phyloP scores from a whole-genome alignment of 2,329 filamentous ascomycete species.

The Celoporthe dispersa region DNA sequence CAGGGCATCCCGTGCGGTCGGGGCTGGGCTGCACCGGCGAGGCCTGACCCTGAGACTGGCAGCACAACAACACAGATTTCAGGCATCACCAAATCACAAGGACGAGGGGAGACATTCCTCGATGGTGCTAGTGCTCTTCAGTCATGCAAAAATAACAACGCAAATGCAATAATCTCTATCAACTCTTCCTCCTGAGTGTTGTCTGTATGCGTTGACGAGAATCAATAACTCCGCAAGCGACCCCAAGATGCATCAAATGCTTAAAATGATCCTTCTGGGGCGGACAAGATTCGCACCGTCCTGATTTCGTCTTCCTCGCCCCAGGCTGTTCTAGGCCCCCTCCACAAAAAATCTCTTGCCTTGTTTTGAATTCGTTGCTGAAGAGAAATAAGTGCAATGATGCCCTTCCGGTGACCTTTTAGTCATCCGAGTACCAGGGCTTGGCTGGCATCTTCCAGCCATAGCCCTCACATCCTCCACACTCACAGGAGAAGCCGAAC shows the following conservation, averaged over 20 bases:
- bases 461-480: constrained; percentile 47
- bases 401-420: background rate
- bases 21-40: background rate
- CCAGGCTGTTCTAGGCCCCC: background rate
- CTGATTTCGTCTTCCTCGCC: background rate
- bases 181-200: background rate
- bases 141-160: background rate
- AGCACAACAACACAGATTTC: background rate
- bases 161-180: background rate
- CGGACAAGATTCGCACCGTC: background rate
- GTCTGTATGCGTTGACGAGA: background rate
- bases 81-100: background rate
- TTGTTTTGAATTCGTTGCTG: background rate
- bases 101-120: background rate
- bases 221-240: background rate
- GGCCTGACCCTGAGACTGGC: background rate
- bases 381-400: background rate
- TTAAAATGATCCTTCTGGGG: background rate
- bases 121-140: background rate
- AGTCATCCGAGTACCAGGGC: background rate
- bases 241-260: background rate
- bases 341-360: background rate
- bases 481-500: constrained; percentile 59
- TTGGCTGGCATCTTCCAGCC: constrained; percentile 2
- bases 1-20: no score